These are phyloP conservation scores for Sonneratia caseolaris DNA, from an alignment of 345 rosid genomes.

Conservation along the genomic window DNA sequence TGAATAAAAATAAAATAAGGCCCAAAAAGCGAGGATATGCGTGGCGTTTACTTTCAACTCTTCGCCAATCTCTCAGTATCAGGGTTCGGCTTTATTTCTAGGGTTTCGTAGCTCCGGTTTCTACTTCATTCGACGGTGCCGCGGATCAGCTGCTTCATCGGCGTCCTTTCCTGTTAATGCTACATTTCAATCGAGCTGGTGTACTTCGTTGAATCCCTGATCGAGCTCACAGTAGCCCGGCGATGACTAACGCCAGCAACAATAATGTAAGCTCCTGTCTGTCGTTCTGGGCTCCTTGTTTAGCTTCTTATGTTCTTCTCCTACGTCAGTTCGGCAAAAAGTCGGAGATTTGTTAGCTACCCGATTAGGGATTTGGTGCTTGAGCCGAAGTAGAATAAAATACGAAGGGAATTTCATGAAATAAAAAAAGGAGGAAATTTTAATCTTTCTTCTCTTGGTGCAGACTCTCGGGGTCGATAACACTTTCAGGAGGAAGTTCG, in stretches of 20 bases:
- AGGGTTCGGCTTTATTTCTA: background rate
- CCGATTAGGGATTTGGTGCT: background rate
- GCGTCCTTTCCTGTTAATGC: background rate
- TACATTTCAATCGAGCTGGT: background rate
- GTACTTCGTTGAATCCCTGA: background rate
- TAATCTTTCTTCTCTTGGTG: background rate
- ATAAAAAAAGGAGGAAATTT: too few species aligned
- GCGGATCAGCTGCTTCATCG: background rate
- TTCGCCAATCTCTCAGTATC: background rate
- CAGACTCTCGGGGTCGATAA: slow-evolving; percentile 67
- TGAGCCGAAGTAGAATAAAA: background rate
- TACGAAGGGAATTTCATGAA: background rate
- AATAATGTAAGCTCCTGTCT: slow-evolving; percentile 23
- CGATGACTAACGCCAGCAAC: slow-evolving; percentile 27
- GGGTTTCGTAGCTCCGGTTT: background rate
- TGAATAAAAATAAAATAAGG: too few species aligned
- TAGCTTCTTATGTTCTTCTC: background rate
- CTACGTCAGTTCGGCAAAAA: background rate
- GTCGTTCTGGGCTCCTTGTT: background rate
- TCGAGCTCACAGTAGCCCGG: background rate
- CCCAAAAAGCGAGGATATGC: too few species aligned
- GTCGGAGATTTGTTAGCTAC: too few species aligned
- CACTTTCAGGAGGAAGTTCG: slow-evolving; percentile 79
- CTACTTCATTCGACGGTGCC: background rate
- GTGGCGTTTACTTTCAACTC: background rate